A percentile compares a stretch with the other conserved stretches of the same genome.
Conservation (phyloP, 768 basidiomycete species). For the Leucosporidium creatinivorum region DNA sequence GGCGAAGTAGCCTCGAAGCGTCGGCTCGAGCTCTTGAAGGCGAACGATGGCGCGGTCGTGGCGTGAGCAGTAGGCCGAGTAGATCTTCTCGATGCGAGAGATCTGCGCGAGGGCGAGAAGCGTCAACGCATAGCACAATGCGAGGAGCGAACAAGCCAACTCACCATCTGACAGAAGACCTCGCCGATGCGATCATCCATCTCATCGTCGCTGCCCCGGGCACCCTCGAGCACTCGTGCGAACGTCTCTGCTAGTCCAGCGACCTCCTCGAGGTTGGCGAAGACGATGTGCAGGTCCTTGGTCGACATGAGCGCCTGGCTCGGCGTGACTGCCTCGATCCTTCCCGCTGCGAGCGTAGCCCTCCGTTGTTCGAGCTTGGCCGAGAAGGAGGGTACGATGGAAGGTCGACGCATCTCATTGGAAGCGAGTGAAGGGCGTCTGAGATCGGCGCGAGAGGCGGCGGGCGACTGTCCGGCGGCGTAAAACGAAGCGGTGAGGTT, state of each 20-base stretch:
- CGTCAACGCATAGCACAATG: not conserved
- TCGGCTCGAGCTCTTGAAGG: constrained; percentile 49
- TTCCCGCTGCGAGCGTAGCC: too few relatives aligned
- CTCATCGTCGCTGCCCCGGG: not conserved
- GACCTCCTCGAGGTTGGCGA: constrained; percentile 36
- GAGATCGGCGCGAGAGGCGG: too few relatives aligned
- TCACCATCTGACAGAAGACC: constrained; percentile 36
- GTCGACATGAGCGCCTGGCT: constrained; percentile 20
- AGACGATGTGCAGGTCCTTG: constrained; percentile 30
- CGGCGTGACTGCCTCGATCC: too few relatives aligned
- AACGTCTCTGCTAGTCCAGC: constrained; percentile 32
- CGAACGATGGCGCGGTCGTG: constrained; percentile 57
- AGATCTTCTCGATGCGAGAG: constrained; percentile 34
- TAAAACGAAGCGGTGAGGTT: too few relatives aligned
- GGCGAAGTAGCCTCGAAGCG: constrained; percentile 59
- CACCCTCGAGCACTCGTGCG: constrained; percentile 21
- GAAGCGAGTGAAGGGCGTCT: too few relatives aligned
- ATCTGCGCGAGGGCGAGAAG: constrained; percentile 7
- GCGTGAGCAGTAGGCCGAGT: constrained; percentile 32
- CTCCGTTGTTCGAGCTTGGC: too few relatives aligned
- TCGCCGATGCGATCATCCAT: constrained; percentile 28
- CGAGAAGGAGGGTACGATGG: too few relatives aligned
- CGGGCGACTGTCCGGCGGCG: too few relatives aligned
- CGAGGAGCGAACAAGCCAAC: not conserved
- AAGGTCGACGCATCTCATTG: too few relatives aligned